phyloP scores from a whole-genome alignment of 1,284 basidiomycete species.

The Lentinula novae-zelandiae region DNA sequence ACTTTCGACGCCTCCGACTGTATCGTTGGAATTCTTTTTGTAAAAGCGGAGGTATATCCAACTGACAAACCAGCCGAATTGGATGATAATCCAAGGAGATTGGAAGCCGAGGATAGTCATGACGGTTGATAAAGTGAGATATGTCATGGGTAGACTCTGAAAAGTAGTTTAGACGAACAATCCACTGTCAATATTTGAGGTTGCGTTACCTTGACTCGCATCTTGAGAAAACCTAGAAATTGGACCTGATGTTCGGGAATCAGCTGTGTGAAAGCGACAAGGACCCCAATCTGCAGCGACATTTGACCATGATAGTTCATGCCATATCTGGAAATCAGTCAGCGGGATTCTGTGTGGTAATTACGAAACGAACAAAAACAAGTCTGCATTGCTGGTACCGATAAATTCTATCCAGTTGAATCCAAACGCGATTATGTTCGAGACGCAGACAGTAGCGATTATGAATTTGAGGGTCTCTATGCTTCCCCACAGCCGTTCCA shows the following conservation, averaged over 20 bases:
- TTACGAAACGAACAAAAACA: conserved; percentile 59
- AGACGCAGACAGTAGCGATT: conserved; percentile 70
- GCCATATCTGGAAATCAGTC: conserved; percentile 61
- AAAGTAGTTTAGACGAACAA: conserved; percentile 12
- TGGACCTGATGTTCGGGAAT: conserved; percentile 99
- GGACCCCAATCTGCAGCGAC: conserved; percentile 84
- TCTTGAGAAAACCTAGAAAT: conserved; percentile 80
- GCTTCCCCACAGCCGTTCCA: conserved; percentile 92
- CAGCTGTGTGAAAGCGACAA: conserved; percentile 96
- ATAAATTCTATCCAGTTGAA: conserved; percentile 82
- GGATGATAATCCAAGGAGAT: conserved; percentile 93
- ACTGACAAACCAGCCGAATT: conserved; percentile 96
- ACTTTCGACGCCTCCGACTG: conserved; percentile 51
- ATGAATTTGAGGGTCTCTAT: conserved; percentile 87
- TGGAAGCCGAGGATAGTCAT: conserved; percentile 87
- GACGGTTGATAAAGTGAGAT: conserved; percentile 88
- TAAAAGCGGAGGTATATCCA: conserved; percentile 97
- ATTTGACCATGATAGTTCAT: conserved; percentile 91
- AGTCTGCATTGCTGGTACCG: conserved; percentile 56
- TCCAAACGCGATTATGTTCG: conserved; percentile 84
- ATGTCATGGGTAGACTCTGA: conserved; percentile 89
- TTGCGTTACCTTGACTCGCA: conserved; percentile 79
- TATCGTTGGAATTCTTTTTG: conserved; percentile 73
- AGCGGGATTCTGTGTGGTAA: conserved; percentile 7
- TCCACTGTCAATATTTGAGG: background rate